Percentiles rank a stretch among this genome's conserved stretches.
These are phyloP conservation scores for Barnettozyma pratensis DNA, from an alignment of 805 yeast genomes.

Conservation along the genomic window DNA sequence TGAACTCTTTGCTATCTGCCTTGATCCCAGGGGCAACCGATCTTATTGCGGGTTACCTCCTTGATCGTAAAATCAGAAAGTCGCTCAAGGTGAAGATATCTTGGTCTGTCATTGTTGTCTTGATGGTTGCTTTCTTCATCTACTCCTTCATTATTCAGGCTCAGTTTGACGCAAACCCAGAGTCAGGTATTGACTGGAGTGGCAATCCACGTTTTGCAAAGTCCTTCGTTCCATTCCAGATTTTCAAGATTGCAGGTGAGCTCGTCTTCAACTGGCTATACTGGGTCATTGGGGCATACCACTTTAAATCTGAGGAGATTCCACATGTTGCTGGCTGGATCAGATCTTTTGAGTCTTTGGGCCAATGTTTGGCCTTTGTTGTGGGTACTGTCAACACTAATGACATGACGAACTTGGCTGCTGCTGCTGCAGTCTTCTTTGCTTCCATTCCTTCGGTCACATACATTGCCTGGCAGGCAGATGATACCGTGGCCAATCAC, in stretches of 20 bases:
- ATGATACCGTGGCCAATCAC: neutral
- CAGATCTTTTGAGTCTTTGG: slow-evolving; percentile 22
- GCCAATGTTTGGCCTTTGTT: slow-evolving; percentile 17
- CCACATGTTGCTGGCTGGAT: slow-evolving; percentile 20
- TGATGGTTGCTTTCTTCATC: slow-evolving; percentile 17
- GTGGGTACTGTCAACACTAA: slow-evolving; percentile 21
- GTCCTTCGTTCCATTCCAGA: slow-evolving; percentile 20
- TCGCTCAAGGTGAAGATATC: slow-evolving; percentile 16
- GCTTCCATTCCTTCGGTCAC: slow-evolving; percentile 8
- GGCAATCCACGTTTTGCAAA: slow-evolving; percentile 12
- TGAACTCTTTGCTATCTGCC: slow-evolving; percentile 22
- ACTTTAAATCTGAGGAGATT: slow-evolving; percentile 17
- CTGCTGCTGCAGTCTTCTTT: slow-evolving; percentile 23
- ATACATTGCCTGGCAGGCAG: slow-evolving; percentile 6
- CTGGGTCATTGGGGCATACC: slow-evolving; percentile 24
- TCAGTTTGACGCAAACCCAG: slow-evolving; percentile 9
- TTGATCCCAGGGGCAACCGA: slow-evolving; percentile 17
- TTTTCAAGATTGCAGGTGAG: slow-evolving; percentile 22
- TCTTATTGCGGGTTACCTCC: slow-evolving; percentile 14
- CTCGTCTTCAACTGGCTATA: slow-evolving; percentile 23
- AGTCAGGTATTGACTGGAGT: slow-evolving; percentile 18
- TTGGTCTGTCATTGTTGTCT: slow-evolving; percentile 11
- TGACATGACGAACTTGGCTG: slow-evolving; percentile 24
- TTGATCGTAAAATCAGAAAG: slow-evolving; percentile 13
- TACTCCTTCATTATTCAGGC: slow-evolving; percentile 16